Evolutionary conservation across 1,284 basidiomycete genomes (phyloP), one percentile per base, ranked within the genome.

Genomic region (Ganoderma resinaceum): DNA sequence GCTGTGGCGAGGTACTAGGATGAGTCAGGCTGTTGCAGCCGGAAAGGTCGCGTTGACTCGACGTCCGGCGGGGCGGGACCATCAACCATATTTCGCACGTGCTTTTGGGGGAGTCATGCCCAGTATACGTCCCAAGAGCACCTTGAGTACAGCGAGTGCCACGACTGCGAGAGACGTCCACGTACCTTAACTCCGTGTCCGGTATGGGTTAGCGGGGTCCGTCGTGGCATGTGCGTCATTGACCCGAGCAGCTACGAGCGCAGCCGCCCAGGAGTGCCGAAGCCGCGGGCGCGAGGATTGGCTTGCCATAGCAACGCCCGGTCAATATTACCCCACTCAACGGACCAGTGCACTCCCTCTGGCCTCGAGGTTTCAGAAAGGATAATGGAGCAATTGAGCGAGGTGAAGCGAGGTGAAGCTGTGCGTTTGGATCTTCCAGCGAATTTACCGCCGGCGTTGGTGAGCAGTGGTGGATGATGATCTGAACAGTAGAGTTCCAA

Each of bases 61-160:
- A 72, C 59, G 58, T 61, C 52, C 62, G 66, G 40, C 62, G 65
- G 65, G 65, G 53, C 65, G 64, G 71, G 68, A 42, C 40, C 69
- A 70, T 72, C 71, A 69, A 64, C 63, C 38, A 59, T 61, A 33
- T n/a, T 49, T 52, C 52, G 67, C 71, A 72, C 69, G 71, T 72
- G 71, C 67, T 65, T 65, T 38, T 23, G 11, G 42, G 26, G 63
- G 71, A 72, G 71, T 72, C 71, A 72, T 70, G 71, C 65, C 67
- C 46, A 70, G 65, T 31, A 67, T 69, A 23, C 66, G 35, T 63
- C 57, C 29, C 55, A 66, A 62, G 60, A 65, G 60, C 35, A 38
- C 38, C 31, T 38, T 61, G 60, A 63, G 67, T 65, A 58, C 43
- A 59, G 59, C 62, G 61, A 67, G 61, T 65, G 37, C 18, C 23